Conservation (phyloP, 2,329 filamentous ascomycete species). For the Colletotrichum scovillei region DNA sequence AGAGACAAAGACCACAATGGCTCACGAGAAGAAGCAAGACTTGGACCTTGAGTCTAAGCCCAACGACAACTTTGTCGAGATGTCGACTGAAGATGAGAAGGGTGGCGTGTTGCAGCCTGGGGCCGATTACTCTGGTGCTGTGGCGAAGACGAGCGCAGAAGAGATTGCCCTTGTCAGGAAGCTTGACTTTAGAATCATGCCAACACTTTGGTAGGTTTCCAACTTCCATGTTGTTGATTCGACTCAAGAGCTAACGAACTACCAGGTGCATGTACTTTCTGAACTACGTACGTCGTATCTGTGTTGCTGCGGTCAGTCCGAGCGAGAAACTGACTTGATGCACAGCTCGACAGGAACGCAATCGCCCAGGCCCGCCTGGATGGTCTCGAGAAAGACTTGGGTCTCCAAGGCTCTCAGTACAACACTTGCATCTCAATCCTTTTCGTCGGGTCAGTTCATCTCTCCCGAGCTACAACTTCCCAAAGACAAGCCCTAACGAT, state of each 20-base stretch:
- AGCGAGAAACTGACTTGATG: not conserved
- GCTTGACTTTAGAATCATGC: constrained; percentile 51
- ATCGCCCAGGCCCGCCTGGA: constrained; percentile 68
- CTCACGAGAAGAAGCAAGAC: constrained; percentile 15
- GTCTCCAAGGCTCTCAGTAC: constrained; percentile 60
- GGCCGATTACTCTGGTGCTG: constrained; percentile 48
- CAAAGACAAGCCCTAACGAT: not conserved
- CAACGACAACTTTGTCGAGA: constrained; percentile 40
- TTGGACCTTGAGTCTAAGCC: constrained; percentile 41
- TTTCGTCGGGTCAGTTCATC: constrained; percentile 58
- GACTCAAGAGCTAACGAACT: not conserved
- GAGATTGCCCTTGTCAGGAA: constrained; percentile 52
- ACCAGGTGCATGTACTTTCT: constrained; percentile 50
- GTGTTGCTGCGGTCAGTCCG: too few relatives aligned
- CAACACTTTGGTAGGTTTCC: constrained; percentile 46
- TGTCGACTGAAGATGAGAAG: constrained; percentile 38
- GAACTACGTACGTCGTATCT: constrained; percentile 44
- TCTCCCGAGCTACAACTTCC: not conserved
- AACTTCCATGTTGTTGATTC: accelerated
- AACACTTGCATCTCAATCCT: constrained; percentile 60
- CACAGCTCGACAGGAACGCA: constrained; percentile 61
- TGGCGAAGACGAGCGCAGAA: constrained; percentile 45
- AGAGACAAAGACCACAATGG: not conserved
- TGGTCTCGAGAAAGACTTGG: constrained; percentile 63
- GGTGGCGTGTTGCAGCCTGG: constrained; percentile 37